phyloP scores from a whole-genome alignment of 1,284 basidiomycete genomes.

The Apiotrichum mycotoxinovorans region DNA sequence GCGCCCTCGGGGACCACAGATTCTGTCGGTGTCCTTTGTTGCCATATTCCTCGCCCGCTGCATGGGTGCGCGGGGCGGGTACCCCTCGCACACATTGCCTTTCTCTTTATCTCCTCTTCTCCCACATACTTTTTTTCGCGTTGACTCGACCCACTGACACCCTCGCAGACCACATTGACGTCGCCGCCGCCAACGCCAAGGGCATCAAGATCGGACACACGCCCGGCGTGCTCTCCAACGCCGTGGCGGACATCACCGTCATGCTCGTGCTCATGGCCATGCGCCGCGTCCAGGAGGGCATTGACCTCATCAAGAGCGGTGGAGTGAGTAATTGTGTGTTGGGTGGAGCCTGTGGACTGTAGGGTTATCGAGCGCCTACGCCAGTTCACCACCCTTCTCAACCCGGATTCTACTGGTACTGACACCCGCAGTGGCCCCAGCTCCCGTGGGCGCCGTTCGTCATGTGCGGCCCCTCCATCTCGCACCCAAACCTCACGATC shows the following conservation, averaged over 20 bases:
- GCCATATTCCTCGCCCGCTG: too few relatives aligned
- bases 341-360: background rate
- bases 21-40: too few relatives aligned
- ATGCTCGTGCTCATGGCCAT: conserved; percentile 89
- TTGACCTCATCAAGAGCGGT: conserved; percentile 61
- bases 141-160: too few relatives aligned
- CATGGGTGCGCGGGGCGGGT: too few relatives aligned
- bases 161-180: conserved; percentile 73
- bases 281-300: conserved; percentile 66
- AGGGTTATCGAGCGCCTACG: too few relatives aligned
- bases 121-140: background rate
- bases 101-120: too few relatives aligned
- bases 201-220: conserved; percentile 81
- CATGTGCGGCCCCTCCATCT: conserved; percentile 51
- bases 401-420: too few relatives aligned
- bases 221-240: conserved; percentile 81
- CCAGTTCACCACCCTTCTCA: too few relatives aligned
- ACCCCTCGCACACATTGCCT: too few relatives aligned
- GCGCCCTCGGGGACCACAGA: too few relatives aligned
- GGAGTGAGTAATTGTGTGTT: conserved; percentile 55
- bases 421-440: conserved; percentile 55
- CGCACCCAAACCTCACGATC: conserved; percentile 58
- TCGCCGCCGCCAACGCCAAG: conserved; percentile 61
- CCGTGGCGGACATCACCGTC: conserved; percentile 81
- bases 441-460: conserved; percentile 72